Evolutionary conservation across 75 land plant genomes (phyloP).

Genomic region (Isoetes taiwanensis): DNA sequence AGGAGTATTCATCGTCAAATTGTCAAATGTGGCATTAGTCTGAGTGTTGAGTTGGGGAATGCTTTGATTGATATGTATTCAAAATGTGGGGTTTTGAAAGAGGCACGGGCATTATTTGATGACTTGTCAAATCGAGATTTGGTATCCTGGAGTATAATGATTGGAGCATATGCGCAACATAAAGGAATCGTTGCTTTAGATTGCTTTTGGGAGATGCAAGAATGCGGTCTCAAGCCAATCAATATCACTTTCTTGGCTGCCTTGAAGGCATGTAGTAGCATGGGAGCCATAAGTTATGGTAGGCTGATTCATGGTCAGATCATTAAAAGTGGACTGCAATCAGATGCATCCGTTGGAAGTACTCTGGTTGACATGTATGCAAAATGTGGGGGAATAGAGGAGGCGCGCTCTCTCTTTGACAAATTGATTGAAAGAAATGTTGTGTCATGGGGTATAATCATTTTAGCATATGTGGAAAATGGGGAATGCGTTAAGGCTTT

Average conservation of each 20-base stretch:
- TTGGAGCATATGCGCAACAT: background rate
- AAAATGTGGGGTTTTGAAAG: background rate
- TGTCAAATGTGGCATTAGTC: background rate
- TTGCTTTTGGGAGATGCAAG: slow-evolving; percentile 28
- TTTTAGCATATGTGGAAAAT: background rate
- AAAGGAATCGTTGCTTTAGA: slow-evolving; percentile 14
- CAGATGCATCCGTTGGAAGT: slow-evolving; percentile 10
- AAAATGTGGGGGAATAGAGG: background rate
- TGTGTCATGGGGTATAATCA: background rate
- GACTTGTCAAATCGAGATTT: background rate
- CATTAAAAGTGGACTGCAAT: background rate
- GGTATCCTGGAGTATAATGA: background rate
- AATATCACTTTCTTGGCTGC: slow-evolving; percentile 19
- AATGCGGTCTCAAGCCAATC: slow-evolving; percentile 15
- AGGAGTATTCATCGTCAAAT: slow-evolving; percentile 3
- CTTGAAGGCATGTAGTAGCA: slow-evolving; percentile 19
- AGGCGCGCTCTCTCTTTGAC: background rate
- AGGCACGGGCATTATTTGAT: background rate
- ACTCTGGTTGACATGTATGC: slow-evolving; percentile 1
- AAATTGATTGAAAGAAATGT: background rate
- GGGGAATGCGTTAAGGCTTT: background rate
- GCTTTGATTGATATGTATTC: background rate
- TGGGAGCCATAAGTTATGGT: slow-evolving; percentile 9
- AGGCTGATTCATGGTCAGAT: slow-evolving; percentile 6
- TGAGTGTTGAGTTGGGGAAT: slow-evolving; percentile 9